Conservation (phyloP, 306 rosid genomes). For the Bauhinia variegata region DNA sequence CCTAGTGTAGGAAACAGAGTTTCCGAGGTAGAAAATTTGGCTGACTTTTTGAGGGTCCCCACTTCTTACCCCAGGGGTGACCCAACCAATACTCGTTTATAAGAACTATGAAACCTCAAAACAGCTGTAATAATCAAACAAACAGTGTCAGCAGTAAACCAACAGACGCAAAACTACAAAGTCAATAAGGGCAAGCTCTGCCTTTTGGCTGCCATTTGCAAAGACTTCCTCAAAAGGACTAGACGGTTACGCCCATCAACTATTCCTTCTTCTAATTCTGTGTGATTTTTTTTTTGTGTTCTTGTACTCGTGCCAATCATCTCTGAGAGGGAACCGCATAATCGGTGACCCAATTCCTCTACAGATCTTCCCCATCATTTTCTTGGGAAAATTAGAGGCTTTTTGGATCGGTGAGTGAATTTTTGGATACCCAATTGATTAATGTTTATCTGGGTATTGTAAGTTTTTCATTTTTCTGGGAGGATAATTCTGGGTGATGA, state of each 20-base stretch:
- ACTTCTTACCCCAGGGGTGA: slow-evolving; percentile 19
- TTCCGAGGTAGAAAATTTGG: slow-evolving; percentile 39
- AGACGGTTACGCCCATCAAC: slow-evolving; percentile 36
- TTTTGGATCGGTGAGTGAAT: slow-evolving; percentile 52
- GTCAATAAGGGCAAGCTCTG: slow-evolving; percentile 74
- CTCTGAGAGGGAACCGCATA: slow-evolving; percentile 21
- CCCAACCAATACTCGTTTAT: slow-evolving; percentile 30
- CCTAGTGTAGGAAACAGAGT: slow-evolving; percentile 7
- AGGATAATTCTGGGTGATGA: slow-evolving; percentile 23
- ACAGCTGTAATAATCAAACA: slow-evolving; percentile 59
- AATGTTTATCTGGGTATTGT: slow-evolving; percentile 38
- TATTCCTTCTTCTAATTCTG: slow-evolving; percentile 10
- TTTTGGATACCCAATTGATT: slow-evolving; percentile 30
- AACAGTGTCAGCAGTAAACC: slow-evolving; percentile 48
- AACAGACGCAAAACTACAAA: slow-evolving; percentile 45
- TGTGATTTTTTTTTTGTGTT: slow-evolving; percentile 10
- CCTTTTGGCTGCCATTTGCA: slow-evolving; percentile 50
- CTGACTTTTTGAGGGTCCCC: slow-evolving; percentile 56
- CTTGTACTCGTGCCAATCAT: slow-evolving; percentile 15
- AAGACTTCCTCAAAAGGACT: slow-evolving; percentile 41
- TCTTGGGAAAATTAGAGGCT: slow-evolving; percentile 34
- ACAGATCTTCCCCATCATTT: slow-evolving; percentile 39
- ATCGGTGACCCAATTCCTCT: slow-evolving; percentile 43
- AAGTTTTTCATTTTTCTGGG: slow-evolving; percentile 13
- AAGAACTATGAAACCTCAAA: slow-evolving; percentile 43